These are phyloP conservation scores for Ettlia oleoabundans DNA, from an alignment of 139 green algal genomes.

Conservation along the genomic window DNA sequence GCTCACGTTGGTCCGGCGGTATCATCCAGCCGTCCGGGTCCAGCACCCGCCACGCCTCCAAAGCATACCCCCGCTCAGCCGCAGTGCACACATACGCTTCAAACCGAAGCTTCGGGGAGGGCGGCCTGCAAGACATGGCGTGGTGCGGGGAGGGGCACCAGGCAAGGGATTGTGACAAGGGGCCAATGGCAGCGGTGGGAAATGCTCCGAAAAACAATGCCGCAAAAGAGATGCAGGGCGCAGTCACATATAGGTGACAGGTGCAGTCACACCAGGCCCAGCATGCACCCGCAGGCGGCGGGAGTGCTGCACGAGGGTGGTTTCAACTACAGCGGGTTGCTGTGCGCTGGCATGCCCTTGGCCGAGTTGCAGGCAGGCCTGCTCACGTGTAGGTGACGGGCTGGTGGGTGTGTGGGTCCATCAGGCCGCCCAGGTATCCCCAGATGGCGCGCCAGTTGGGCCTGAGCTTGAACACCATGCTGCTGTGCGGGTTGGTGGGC, in stretches of 20 bases:
- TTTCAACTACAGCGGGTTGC: too few species aligned
- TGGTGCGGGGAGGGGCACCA: too few species aligned
- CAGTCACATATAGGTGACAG: too few species aligned
- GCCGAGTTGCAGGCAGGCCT: too few species aligned
- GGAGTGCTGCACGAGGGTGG: too few species aligned
- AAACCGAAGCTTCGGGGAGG: conserved; percentile 58
- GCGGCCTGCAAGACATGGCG: conserved; percentile 44
- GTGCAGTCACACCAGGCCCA: too few species aligned
- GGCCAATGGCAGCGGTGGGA: too few species aligned
- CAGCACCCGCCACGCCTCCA: conserved; percentile 87
- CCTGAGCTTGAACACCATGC: conserved; percentile 77
- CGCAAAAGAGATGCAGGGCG: too few species aligned
- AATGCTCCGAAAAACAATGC: too few species aligned
- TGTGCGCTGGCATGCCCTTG: too few species aligned
- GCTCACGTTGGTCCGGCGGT: conserved; percentile 42
- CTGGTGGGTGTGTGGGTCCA: conserved; percentile 10
- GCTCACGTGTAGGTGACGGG: conserved; percentile 8
- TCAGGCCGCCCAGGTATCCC: conserved; percentile 22
- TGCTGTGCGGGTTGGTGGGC: conserved; percentile 58
- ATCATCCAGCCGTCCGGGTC: conserved; percentile 73
- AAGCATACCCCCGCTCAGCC: conserved; percentile 81
- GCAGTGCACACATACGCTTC: conserved; percentile 90
- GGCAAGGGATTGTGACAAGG: too few species aligned
- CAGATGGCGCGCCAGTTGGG: conserved; percentile 37
- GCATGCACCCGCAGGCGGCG: too few species aligned